These are phyloP conservation scores for Aspergillus caelatus DNA, from an alignment of 2,329 filamentous ascomycete genomes.

Conservation along the genomic window DNA sequence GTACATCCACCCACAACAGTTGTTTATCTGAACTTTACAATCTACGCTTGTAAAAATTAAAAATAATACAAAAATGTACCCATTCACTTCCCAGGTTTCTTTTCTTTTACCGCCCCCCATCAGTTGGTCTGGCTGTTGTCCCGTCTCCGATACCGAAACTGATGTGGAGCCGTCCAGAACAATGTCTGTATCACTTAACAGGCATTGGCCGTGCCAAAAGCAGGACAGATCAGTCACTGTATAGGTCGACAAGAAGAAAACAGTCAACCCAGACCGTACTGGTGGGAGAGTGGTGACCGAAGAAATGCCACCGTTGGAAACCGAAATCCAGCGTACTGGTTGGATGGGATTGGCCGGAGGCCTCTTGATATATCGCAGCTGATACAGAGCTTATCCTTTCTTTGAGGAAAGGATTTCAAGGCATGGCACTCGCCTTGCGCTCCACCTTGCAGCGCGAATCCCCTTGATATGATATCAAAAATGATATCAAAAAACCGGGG, in stretches of 20 bases:
- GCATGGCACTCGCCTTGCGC: conserved; percentile 56
- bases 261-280: conserved; percentile 12
- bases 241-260: conserved; percentile 11
- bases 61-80: not conserved
- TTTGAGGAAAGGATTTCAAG: conserved; percentile 46
- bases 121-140: conserved; percentile 4
- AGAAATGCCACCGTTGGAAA: conserved; percentile 10
- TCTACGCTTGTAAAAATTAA: not conserved
- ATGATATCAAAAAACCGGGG: conserved; percentile 7
- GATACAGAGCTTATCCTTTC: conserved; percentile 54
- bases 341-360: conserved; percentile 17
- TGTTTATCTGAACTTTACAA: not conserved
- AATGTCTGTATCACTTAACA: not conserved
- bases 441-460: conserved; percentile 56
- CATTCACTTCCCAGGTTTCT: not conserved
- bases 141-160: conserved; percentile 9
- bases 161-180: conserved; percentile 11
- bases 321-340: conserved; percentile 18
- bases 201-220: not conserved
- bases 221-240: conserved; percentile 26
- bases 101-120: too few relatives aligned
- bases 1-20: too few relatives aligned
- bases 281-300: conserved; percentile 4
- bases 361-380: conserved; percentile 52
- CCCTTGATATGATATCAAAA: conserved; percentile 3